Evolutionary conservation across 495 filamentous ascomycete species (phyloP), one percentile per base, ranked within the genome.

Genomic region (Penicillium pulvis): DNA sequence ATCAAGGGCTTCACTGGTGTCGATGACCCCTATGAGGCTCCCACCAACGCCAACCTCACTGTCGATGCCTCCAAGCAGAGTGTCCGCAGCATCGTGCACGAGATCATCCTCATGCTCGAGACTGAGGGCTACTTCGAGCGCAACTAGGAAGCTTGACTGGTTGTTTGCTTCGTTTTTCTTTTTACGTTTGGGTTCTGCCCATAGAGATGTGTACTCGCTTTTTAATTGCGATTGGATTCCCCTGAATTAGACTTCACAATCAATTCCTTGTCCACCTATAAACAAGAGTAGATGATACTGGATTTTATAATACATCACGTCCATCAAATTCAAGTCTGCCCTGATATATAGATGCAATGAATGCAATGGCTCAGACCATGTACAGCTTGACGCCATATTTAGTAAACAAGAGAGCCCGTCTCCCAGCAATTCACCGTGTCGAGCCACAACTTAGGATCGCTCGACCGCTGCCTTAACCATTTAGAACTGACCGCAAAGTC

Each of bases 1-100:
- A 96, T 98, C 78, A 94, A 91, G 86, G 92, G 92, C 33, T 98
- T 98, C 81, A 98, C 94, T 31, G 94, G 94, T 67, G 94, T 98
- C 57, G 94, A 98, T 74, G 94, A 97, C 75, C 92, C 94, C 55
- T 98, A 98, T 72, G 94, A 98, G 85, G 68, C 73, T 58, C 94
- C 94, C 5, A 67, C 73, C 56, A 94, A 95, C 78, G 83, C 91
- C 30, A 83, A 97, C 71, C 79, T 98, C 56, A 84, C 85, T 28
- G 93, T 98, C 9, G 91, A 98, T 74, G 71, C 84, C 56, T 87
- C 89, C 79, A 91, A 87, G 83, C 90, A 88, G 74, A 89, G 82
- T 58, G 92, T 98, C 44, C 85, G 95, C 74, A 93, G 88, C 59
- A 92, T 92, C 53, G 94, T 98, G 54, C 94, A 98, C 79, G 91